These are phyloP conservation scores for Marasmius tenuissimus DNA, from an alignment of 1,284 basidiomycete species.

Conservation along the genomic window DNA sequence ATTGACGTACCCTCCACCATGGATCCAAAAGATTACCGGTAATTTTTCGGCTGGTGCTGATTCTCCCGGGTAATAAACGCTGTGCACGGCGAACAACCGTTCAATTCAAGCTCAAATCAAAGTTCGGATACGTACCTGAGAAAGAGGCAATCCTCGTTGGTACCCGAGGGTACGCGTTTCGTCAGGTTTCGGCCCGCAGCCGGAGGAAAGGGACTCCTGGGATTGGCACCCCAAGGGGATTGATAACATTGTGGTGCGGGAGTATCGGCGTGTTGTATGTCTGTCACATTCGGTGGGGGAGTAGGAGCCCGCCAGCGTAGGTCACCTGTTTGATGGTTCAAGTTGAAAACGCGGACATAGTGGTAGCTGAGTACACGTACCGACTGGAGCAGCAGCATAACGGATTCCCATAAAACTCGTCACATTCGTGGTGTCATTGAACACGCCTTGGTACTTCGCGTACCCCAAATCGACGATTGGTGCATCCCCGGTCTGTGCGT, in stretches of 20 bases:
- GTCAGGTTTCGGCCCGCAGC: too few relatives aligned
- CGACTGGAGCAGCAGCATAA: conserved; percentile 31
- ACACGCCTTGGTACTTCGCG: conserved; percentile 28
- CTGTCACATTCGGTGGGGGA: conserved; percentile 13
- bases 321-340: conserved; percentile 14
- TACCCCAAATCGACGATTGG: conserved; percentile 28
- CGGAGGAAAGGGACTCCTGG: conserved; percentile 6
- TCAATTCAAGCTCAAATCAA: background rate
- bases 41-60: conserved; percentile 5
- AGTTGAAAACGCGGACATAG: background rate
- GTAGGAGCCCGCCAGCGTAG: conserved; percentile 26
- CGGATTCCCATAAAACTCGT: conserved; percentile 32
- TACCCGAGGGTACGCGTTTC: background rate
- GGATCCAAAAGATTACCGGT: conserved; percentile 22
- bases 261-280: conserved; percentile 20
- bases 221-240: background rate
- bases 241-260: conserved; percentile 18
- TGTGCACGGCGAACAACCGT: background rate
- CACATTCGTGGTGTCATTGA: conserved; percentile 17
- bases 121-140: conserved; percentile 15
- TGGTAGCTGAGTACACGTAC: conserved; percentile 15
- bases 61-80: conserved; percentile 13
- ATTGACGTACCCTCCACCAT: conserved; percentile 21
- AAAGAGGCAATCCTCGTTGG: conserved; percentile 21
- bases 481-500: too few relatives aligned